Percentiles rank a stretch among this genome's conserved stretches.
phyloP scores from a whole-genome alignment of 305 asterid genomes.

The Plantago coronopus region DNA sequence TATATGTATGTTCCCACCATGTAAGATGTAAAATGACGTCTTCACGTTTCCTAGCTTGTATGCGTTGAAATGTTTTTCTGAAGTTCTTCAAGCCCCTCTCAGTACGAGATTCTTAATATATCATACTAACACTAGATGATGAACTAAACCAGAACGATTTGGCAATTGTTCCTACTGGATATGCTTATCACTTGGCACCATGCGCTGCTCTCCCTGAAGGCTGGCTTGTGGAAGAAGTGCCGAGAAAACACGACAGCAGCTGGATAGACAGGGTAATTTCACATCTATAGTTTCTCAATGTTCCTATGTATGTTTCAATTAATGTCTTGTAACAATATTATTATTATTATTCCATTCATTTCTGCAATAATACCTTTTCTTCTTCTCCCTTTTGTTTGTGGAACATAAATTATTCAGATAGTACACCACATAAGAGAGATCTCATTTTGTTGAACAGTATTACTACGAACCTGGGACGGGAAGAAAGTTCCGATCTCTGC shows the following conservation, averaged over 20 bases:
- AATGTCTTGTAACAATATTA: not conserved
- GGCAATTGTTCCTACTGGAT: constrained; percentile 30
- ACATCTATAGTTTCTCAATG: not conserved
- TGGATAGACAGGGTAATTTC: constrained; percentile 49
- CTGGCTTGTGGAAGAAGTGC: constrained; percentile 74
- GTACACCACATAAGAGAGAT: not conserved
- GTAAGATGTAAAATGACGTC: not conserved
- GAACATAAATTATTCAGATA: no score
- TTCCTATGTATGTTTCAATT: not conserved
- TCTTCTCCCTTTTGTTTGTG: not conserved
- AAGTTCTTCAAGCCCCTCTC: not conserved
- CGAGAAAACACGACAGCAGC: constrained; percentile 33
- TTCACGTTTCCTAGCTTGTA: not conserved
- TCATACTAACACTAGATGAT: constrained; percentile 29
- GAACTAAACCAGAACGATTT: constrained; percentile 27
- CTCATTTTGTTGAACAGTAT: constrained; percentile 40
- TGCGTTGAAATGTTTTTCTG: constrained; percentile 5
- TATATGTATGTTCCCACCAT: no score
- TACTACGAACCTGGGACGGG: constrained; percentile 82
- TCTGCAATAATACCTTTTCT: not conserved
- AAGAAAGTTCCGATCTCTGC: constrained; percentile 57
- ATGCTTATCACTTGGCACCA: constrained; percentile 27
- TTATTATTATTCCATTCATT: not conserved
- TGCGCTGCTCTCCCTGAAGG: constrained; percentile 58
- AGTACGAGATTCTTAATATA: constrained; percentile 8